Evolutionary conservation across 257 asterid genomes (phyloP), one percentile per base, ranked within the genome.

Genomic region (Solanum rostratum): DNA sequence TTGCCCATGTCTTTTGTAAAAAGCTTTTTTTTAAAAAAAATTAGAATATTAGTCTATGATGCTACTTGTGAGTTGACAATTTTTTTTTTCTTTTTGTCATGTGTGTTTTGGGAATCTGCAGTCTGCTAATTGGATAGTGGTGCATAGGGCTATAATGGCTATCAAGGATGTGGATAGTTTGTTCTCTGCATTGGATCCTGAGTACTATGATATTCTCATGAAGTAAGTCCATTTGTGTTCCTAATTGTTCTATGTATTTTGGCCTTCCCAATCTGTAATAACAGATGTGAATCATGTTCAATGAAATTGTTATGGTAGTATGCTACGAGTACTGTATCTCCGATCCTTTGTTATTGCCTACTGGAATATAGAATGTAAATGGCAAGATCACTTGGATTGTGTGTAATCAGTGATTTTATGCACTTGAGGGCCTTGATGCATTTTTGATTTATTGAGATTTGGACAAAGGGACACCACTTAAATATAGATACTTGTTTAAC

Each of bases 61-160:
- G n/a, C 41, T 24, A 7, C 41, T 46, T n/a, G 43, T 49, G 45
- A 76, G 82, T 27, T 76, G 82, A 76, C 1, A 22, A 5, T 78
- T 6, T 0, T 1, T 3, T 12, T 18, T 68, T 10, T 54, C 1
- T 54, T 3, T 5, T 39, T 6, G 45, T 54, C 20, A 0, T 55
- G 29, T 57, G 54, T 57, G 12, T 18, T n/a, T 33, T 82, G 85
- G 74, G 53, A 39, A 81, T 85, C 76, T 90, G 83, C 63, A 97
- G 99, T 95, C 98, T 46, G 97, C 98, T 60, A 95, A 93, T 89
- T 97, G 99, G 99, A 94, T 95, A 73, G 99, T 88, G 90, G 99
- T 97, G 39, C 99, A 97, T 89, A 91, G 99, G 87, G 98, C 99
- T 82, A 88, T 97, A 87, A 97, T 97, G 98, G 98, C 99, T 69